phyloP scores from a whole-genome alignment of 768 basidiomycete species.

The Amanita thiersii region DNA sequence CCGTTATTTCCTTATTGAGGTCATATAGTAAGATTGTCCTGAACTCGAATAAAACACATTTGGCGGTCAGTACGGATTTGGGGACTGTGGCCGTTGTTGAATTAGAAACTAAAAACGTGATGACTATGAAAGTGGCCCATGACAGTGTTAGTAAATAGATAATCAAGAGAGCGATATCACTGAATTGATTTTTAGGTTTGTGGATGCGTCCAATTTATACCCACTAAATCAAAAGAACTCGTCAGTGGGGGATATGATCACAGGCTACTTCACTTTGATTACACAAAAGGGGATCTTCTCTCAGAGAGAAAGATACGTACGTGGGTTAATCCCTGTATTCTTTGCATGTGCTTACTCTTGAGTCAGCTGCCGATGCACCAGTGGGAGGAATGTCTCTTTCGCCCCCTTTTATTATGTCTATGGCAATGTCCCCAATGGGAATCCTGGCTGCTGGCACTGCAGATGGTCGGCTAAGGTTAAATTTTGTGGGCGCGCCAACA shows the following conservation, averaged over 20 bases:
- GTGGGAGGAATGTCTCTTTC: conserved; percentile 50
- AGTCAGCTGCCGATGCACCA: conserved; percentile 28
- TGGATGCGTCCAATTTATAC: conserved; percentile 62
- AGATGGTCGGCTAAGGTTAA: conserved; percentile 66
- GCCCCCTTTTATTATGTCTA: conserved; percentile 67
- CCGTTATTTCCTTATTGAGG: conserved; percentile 15
- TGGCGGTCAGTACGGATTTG: conserved; percentile 68
- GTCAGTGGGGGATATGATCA: conserved; percentile 77
- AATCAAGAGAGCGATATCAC: neutral
- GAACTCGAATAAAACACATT: conserved; percentile 41
- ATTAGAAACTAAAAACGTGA: conserved; percentile 36
- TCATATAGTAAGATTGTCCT: conserved; percentile 53
- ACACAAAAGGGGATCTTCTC: conserved; percentile 41
- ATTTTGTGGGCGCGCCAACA: conserved; percentile 54
- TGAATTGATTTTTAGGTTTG: conserved; percentile 44
- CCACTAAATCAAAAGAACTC: conserved; percentile 60
- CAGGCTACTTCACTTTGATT: conserved; percentile 61
- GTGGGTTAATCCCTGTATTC: conserved; percentile 10
- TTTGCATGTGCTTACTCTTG: conserved; percentile 3
- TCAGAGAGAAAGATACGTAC: conserved; percentile 55
- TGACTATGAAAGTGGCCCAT: conserved; percentile 55
- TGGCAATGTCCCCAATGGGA: conserved; percentile 50
- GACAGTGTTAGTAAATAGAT: conserved; percentile 40
- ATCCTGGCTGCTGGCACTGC: conserved; percentile 66
- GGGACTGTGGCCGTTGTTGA: conserved; percentile 65